Conservation (phyloP, 1,284 basidiomycete species). For the Ustilago bromivora region DNA sequence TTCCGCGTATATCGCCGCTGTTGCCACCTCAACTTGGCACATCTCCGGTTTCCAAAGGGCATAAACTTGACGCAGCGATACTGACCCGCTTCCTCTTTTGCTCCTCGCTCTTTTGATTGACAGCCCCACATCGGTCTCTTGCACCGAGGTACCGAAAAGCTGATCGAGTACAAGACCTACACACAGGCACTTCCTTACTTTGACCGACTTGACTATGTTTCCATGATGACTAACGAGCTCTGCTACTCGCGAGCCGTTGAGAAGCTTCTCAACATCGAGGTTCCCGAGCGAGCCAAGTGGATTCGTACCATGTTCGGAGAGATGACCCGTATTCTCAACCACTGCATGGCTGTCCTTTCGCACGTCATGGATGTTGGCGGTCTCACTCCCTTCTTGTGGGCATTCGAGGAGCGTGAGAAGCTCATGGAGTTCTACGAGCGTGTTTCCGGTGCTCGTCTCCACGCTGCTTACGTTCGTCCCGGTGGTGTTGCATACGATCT, state of each 20-base stretch:
- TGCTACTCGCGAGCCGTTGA: conserved; percentile 98
- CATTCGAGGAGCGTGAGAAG: conserved; percentile 99
- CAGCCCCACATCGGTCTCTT: conserved; percentile 90
- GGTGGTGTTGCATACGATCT: conserved; percentile 98
- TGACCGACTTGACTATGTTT: conserved; percentile 98
- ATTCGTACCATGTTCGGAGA: conserved; percentile 97
- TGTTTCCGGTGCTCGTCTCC: conserved; percentile 95
- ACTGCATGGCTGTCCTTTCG: conserved; percentile 96
- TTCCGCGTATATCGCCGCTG: background rate
- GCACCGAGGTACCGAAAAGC: conserved; percentile 97
- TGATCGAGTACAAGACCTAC: conserved; percentile 99
- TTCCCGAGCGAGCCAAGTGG: conserved; percentile 99
- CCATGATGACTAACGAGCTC: conserved; percentile 79
- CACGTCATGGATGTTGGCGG: conserved; percentile 84
- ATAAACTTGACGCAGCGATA: background rate
- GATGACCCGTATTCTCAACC: conserved; percentile 95
- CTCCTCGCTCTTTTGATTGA: conserved; percentile 15
- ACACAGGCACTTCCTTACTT: conserved; percentile 99
- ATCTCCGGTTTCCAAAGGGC: background rate
- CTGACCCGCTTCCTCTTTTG: conserved; percentile 60
- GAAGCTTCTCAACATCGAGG: conserved; percentile 97
- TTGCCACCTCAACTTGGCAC: background rate
- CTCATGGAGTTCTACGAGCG: conserved; percentile 99
- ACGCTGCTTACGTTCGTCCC: conserved; percentile 97
- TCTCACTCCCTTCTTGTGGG: conserved; percentile 98